Conservation (phyloP, 2,329 filamentous ascomycete species). For the Celoporthe dispersa region DNA sequence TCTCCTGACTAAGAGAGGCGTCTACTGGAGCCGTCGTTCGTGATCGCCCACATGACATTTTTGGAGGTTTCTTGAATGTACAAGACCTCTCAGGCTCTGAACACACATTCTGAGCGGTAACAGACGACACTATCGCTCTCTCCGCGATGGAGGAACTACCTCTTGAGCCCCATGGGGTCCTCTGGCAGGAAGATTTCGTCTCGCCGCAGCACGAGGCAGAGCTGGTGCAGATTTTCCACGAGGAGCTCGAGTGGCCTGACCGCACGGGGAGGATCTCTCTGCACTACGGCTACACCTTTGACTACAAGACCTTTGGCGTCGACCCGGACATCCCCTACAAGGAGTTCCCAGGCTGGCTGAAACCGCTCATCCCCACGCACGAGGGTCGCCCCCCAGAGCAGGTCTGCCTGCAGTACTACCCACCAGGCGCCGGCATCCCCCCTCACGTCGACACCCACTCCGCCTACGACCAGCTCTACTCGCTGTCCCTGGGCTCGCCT, state of each 20-base stretch:
- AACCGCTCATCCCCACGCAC: conserved; percentile 49
- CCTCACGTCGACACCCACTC: conserved; percentile 64
- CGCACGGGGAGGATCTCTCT: conserved; percentile 52
- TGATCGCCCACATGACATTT: too few relatives aligned
- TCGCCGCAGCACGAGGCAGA: conserved; percentile 47
- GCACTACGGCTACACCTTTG: conserved; percentile 62
- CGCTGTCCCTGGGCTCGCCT: conserved; percentile 47
- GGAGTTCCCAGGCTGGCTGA: conserved; percentile 56
- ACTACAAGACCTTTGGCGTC: conserved; percentile 62
- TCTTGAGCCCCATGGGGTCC: conserved; percentile 43
- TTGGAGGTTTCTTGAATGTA: too few relatives aligned
- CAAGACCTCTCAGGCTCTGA: too few relatives aligned
- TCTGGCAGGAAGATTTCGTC: conserved; percentile 54
- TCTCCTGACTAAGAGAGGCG: too few relatives aligned
- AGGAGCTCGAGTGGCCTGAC: conserved; percentile 52
- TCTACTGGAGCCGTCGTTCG: too few relatives aligned
- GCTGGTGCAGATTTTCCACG: conserved; percentile 49
- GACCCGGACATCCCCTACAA: conserved; percentile 54
- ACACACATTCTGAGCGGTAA: too few relatives aligned
- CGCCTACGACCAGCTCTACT: conserved; percentile 51
- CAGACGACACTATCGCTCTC: background rate
- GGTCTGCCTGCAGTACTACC: conserved; percentile 64
- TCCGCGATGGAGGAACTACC: conserved; percentile 34
- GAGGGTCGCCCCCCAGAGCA: conserved; percentile 56
- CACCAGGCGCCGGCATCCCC: conserved; percentile 62